Evolutionary conservation across 768 basidiomycete species (phyloP).

Genomic region (Mycena venus): DNA sequence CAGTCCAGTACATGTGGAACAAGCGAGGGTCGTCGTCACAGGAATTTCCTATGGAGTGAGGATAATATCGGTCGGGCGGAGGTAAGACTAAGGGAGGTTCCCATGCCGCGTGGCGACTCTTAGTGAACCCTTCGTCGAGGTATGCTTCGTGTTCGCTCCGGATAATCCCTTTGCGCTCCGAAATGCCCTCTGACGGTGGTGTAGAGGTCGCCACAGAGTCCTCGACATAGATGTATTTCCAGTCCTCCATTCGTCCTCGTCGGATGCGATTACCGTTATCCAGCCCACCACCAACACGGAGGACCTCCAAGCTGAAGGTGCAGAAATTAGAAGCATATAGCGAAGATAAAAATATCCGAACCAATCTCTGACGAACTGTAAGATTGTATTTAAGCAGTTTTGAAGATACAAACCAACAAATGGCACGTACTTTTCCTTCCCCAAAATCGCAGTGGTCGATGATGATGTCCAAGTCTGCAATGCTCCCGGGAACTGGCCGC

Average conservation of each 20-base stretch:
- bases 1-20: constrained; percentile 99
- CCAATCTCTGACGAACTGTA: constrained; percentile 94
- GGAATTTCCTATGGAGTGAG: constrained; percentile 60
- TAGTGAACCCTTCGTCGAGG: constrained; percentile 67
- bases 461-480: constrained; percentile 89
- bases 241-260: constrained; percentile 82
- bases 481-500: constrained; percentile 85
- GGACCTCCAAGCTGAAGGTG: constrained; percentile 73
- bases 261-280: constrained; percentile 85
- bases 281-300: constrained; percentile 89
- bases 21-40: constrained; percentile 92
- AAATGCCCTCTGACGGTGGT: constrained; percentile 29
- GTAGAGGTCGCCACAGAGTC: constrained; percentile 38
- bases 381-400: not conserved
- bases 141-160: constrained; percentile 50
- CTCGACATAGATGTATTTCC: constrained; percentile 92
- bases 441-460: constrained; percentile 95
- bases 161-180: constrained; percentile 28
- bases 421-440: constrained; percentile 70
- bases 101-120: constrained; percentile 74
- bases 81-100: constrained; percentile 67
- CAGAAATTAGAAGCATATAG: not conserved
- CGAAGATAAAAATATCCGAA: not conserved
- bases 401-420: constrained; percentile 6
- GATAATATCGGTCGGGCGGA: constrained; percentile 64